Base-by-base conservation (phyloP, 768 basidiomycete genomes). In the Boletellus ananas region DNA sequence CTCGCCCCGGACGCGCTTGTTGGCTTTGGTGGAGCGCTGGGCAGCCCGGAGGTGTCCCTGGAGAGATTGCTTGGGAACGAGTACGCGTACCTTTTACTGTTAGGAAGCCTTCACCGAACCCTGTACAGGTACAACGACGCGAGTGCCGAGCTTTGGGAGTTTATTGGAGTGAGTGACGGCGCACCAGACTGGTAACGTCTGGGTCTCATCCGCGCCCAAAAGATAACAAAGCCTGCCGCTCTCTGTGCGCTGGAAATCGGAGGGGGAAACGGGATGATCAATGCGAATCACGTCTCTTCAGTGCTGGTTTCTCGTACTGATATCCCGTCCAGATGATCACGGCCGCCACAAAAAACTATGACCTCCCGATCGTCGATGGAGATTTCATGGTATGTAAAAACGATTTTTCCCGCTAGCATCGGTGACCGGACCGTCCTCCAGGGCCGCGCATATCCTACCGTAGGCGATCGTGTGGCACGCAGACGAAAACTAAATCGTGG, bases 231-330 rank as follows among this genome's bases (percentile, higher is more conserved):
- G 43, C 66, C 66, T 7, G 61, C 60, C 17, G 74, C 71, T 12
- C 72, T 74, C 11, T 58, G 68, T 16, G 68, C 57, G 7, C 16
- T 69, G 31, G 72, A 74, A 57, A 76, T 78, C 36, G 76, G 74
- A 12, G 74, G 74, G 14, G 69, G 66, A 39, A 76, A 77, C 47
- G 75, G 76, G 31, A 72, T 78, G 70, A 68, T 68, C 69, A 55
- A 69, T 52, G 72, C 71, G 56, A 33, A 64, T 61, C 49, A 34
- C 34, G 34, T 42, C 25, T 42, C 23, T 17, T 31, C 11, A 7
- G 27, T 2, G 29, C 29, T 29, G 11, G 7, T 48, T 45, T 52
- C 42, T 49, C 35, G 40, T 20, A 14, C 29, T 61, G 49, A 58
- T 45, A 38, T 52, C 21, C 50, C 38, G 44, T 41, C 31, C 45